Percentiles rank a stretch among this genome's conserved stretches.
Conservation (phyloP, 768 basidiomycete species). For the Phylloporus arenicola region DNA sequence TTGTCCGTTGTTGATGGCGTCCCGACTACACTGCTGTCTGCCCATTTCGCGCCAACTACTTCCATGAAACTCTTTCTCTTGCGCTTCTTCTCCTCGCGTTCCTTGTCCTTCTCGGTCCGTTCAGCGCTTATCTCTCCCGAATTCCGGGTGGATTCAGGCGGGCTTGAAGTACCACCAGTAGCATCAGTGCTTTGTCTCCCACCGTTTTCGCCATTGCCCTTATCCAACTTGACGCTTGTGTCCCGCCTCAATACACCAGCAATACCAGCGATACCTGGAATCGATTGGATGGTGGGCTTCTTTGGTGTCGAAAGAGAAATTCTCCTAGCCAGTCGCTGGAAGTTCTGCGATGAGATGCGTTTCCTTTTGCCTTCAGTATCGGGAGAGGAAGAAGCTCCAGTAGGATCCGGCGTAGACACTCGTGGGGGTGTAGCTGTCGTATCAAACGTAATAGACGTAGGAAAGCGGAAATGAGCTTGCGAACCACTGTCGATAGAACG, state of each 20-base stretch:
- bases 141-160: constrained; percentile 37
- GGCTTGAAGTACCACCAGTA: constrained; percentile 25
- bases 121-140: constrained; percentile 47
- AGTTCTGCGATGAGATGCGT: constrained; percentile 79
- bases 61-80: constrained; percentile 55
- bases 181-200: constrained; percentile 16
- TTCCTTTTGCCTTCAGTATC: constrained; percentile 75
- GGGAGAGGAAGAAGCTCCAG: constrained; percentile 50
- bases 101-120: constrained; percentile 46
- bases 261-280: constrained; percentile 17
- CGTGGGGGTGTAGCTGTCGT: constrained; percentile 53
- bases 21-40: constrained; percentile 21
- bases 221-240: constrained; percentile 39
- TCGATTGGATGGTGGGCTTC: constrained; percentile 46
- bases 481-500: constrained; percentile 27
- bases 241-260: constrained; percentile 29
- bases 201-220: constrained; percentile 25
- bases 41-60: constrained; percentile 30
- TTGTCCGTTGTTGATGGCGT: constrained; percentile 30
- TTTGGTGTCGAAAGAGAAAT: constrained; percentile 62
- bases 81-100: constrained; percentile 57
- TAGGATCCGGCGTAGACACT: constrained; percentile 64
- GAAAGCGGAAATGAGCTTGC: constrained; percentile 21
- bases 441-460: constrained; percentile 58
- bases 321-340: constrained; percentile 71